Evolutionary conservation across 768 basidiomycete species (phyloP).

Genomic region (Boletus reticulatus): DNA sequence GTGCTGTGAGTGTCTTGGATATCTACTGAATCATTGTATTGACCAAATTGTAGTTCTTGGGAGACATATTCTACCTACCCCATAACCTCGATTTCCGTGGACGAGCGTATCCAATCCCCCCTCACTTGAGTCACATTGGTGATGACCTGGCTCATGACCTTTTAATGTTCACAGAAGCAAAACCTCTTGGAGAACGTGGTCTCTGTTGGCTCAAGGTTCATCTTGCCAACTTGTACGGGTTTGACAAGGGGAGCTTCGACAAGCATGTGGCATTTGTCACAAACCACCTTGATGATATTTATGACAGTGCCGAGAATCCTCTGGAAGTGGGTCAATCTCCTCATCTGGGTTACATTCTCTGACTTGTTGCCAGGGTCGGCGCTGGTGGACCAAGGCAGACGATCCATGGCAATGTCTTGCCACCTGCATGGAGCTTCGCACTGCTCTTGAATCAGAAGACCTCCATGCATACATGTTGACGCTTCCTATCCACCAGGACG

Average conservation of each 20-base stretch:
- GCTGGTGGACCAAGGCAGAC: conserved; percentile 91
- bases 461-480: conserved; percentile 56
- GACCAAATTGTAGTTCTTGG: conserved; percentile 59
- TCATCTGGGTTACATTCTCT: conserved; percentile 1
- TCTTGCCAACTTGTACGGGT: conserved; percentile 88
- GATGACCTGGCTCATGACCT: conserved; percentile 91
- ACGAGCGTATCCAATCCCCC: conserved; percentile 94
- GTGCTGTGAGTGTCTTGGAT: conserved; percentile 57
- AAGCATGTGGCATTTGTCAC: conserved; percentile 83
- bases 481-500: conserved; percentile 96
- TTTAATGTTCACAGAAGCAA: conserved; percentile 76
- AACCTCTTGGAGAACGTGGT: conserved; percentile 79
- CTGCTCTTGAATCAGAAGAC: conserved; percentile 70
- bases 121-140: conserved; percentile 93
- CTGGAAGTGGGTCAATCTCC: conserved; percentile 51
- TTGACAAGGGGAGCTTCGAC: conserved; percentile 91
- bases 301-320: conserved; percentile 80
- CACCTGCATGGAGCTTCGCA: conserved; percentile 84
- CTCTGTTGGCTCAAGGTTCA: conserved; percentile 96
- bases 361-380: conserved; percentile 48
- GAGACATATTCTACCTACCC: conserved; percentile 86
- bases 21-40: not conserved
- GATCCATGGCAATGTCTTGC: conserved; percentile 99
- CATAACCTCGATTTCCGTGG: conserved; percentile 98
- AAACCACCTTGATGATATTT: conserved; percentile 70